A percentile compares a stretch with the other conserved stretches of the same genome.
phyloP scores from a whole-genome alignment of 208 protist genomes.

The Trypanosoma melophagium region DNA sequence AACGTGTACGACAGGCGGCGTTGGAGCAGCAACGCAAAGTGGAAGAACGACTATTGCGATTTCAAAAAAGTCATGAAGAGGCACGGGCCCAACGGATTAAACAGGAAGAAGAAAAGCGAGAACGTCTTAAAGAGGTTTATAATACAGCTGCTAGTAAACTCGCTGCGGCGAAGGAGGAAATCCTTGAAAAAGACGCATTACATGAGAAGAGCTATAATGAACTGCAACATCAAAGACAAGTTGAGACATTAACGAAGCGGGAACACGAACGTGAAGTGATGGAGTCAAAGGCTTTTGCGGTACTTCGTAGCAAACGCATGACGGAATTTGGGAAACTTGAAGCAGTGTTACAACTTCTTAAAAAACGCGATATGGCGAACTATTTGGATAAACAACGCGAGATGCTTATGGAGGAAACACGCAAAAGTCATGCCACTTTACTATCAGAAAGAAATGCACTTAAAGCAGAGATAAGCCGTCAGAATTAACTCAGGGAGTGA shows the following conservation, averaged over 20 bases:
- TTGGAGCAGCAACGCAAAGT: slow-evolving; percentile 52
- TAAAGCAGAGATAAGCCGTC: slow-evolving; percentile 15
- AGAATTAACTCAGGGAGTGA: no score
- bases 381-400: slow-evolving; percentile 51
- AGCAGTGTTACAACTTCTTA: slow-evolving; percentile 57
- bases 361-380: slow-evolving; percentile 58
- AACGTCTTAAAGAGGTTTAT: slow-evolving; percentile 36
- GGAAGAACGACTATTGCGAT: slow-evolving; percentile 50
- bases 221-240: slow-evolving; percentile 31
- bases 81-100: slow-evolving; percentile 29
- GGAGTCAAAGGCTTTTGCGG: slow-evolving; percentile 54
- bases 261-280: slow-evolving; percentile 66
- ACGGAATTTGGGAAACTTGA: slow-evolving; percentile 75
- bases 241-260: slow-evolving; percentile 36
- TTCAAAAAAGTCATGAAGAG: slow-evolving; percentile 43
- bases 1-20: slow-evolving; percentile 43
- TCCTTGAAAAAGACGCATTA: slow-evolving; percentile 32
- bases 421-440: slow-evolving; percentile 48
- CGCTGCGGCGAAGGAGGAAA: slow-evolving; percentile 29
- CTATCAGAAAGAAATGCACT: slow-evolving; percentile 34
- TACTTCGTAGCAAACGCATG: slow-evolving; percentile 62
- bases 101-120: slow-evolving; percentile 44
- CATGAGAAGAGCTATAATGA: slow-evolving; percentile 42
- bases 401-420: slow-evolving; percentile 37
- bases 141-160: slow-evolving; percentile 33